These are phyloP conservation scores for Oryza glaberrima DNA, from an alignment of 176 grass and related monocot genomes.

Conservation along the genomic window DNA sequence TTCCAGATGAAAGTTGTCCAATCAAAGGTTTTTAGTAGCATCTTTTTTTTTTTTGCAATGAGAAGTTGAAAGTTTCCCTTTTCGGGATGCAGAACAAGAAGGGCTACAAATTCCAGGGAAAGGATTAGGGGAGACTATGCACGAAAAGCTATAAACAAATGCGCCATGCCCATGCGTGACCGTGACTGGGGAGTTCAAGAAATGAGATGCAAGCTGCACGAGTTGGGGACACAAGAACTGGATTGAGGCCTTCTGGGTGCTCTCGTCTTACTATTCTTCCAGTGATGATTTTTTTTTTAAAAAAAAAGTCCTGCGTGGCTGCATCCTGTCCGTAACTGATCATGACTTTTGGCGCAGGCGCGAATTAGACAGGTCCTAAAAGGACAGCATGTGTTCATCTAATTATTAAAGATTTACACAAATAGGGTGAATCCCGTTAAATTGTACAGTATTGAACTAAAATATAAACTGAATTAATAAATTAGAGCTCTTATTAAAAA, in stretches of 20 bases:
- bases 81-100: neutral
- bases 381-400: neutral
- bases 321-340: neutral
- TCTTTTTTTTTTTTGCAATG: neutral
- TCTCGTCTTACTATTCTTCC: neutral
- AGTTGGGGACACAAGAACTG: neutral
- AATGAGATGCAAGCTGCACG: neutral
- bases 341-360: neutral
- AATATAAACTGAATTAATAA: constrained; percentile 16
- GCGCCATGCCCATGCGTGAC: neutral
- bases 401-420: constrained; percentile 23
- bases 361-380: neutral
- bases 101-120: neutral
- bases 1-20: neutral
- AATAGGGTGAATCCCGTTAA: neutral
- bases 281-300: neutral
- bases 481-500: constrained; percentile 25
- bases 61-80: neutral
- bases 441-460: neutral
- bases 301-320: neutral
- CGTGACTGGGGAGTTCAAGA: neutral
- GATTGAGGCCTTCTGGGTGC: neutral
- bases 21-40: neutral
- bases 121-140: neutral
- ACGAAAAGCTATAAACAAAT: neutral